Evolutionary conservation across 2,329 filamentous ascomycete species (phyloP).

Genomic region (Fusarium miscanthi): DNA sequence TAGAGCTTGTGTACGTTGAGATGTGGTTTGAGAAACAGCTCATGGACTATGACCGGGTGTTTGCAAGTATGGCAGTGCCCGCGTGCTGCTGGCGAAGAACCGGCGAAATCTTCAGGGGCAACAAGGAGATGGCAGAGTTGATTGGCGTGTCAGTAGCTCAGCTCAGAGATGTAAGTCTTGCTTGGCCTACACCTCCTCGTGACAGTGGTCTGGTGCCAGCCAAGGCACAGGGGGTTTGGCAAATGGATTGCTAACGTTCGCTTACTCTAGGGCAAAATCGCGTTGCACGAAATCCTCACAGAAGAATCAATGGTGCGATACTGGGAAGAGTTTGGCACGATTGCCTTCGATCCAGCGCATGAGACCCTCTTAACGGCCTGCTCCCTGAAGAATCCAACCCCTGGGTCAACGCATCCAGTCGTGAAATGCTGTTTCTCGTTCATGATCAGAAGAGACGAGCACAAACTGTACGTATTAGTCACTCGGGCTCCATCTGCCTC

Average conservation of each 20-base stretch:
- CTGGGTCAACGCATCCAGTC: slow-evolving; percentile 74
- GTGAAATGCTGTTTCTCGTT: slow-evolving; percentile 98
- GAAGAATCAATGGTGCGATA: slow-evolving; percentile 96
- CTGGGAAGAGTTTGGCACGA: slow-evolving; percentile 99
- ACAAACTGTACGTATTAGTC: slow-evolving; percentile 82
- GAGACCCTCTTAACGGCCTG: slow-evolving; percentile 97
- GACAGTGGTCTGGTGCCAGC: slow-evolving; percentile 7
- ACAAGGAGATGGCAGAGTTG: slow-evolving; percentile 98
- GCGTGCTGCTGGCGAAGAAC: slow-evolving; percentile 97
- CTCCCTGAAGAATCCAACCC: slow-evolving; percentile 83
- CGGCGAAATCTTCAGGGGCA: slow-evolving; percentile 95
- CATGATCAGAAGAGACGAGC: slow-evolving; percentile 91
- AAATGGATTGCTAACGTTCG: slow-evolving; percentile 28
- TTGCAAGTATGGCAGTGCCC: slow-evolving; percentile 98
- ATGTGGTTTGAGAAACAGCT: slow-evolving; percentile 99
- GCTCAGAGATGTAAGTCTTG: slow-evolving; percentile 81
- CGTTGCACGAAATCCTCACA: slow-evolving; percentile 93
- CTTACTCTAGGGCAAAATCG: slow-evolving; percentile 80
- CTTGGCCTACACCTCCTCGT: slow-evolving; percentile 13
- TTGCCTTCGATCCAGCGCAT: slow-evolving; percentile 93
- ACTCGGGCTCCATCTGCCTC: not conserved
- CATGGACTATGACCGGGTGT: slow-evolving; percentile 98
- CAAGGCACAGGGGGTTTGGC: not conserved
- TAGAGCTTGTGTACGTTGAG: slow-evolving; percentile 93
- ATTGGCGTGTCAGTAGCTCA: slow-evolving; percentile 93